Conservation (phyloP, 352 stramenopile genomes). For the Phytopythium oedochilum region DNA sequence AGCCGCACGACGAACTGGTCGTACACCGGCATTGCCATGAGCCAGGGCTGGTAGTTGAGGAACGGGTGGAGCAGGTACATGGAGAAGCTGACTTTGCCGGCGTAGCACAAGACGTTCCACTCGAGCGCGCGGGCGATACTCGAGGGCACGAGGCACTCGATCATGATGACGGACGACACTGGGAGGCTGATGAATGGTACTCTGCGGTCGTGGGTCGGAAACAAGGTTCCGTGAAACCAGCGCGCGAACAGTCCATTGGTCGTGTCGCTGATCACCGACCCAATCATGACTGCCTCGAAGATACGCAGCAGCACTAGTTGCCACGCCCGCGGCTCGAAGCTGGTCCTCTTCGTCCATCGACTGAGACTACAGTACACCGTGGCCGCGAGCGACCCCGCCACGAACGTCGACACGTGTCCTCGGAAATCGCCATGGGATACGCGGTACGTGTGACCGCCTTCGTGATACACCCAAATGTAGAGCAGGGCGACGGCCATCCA, state of each 20-base stretch:
- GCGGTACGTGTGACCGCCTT: no score
- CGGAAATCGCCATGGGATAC: no score
- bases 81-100: conserved; percentile 41
- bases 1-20: not conserved
- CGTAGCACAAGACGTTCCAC: conserved; percentile 29
- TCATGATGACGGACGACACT: conserved; percentile 24
- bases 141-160: conserved; percentile 30
- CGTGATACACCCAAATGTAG: no score
- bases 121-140: conserved; percentile 28
- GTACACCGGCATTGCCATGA: not conserved
- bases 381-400: conserved; percentile 25
- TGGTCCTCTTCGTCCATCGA: conserved; percentile 8
- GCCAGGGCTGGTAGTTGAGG: conserved; percentile 18
- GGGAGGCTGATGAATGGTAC: conserved; percentile 20
- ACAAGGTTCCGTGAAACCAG: conserved; percentile 22
- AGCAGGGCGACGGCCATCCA: no score
- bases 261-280: no score
- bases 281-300: conserved; percentile 16
- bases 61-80: conserved; percentile 41
- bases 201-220: conserved; percentile 18
- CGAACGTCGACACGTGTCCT: no score
- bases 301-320: conserved; percentile 13
- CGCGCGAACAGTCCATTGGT: no score
- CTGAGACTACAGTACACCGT: conserved; percentile 22
- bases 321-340: conserved; percentile 14